These are phyloP conservation scores for Suhomyces canberraensis DNA, from an alignment of 805 yeast species.

Conservation along the genomic window DNA sequence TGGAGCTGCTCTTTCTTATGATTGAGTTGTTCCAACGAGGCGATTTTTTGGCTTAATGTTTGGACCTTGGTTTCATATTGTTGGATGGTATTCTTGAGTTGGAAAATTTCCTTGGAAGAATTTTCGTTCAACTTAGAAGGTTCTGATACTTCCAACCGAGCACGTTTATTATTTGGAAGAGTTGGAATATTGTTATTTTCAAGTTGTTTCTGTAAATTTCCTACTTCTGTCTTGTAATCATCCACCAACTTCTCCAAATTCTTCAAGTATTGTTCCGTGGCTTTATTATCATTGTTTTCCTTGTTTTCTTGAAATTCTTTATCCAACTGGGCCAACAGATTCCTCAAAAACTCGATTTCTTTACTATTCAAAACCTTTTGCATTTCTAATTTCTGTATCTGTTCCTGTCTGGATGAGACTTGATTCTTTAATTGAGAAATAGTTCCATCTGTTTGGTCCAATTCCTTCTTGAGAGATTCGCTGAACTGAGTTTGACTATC, in stretches of 20 bases:
- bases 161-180: constrained; percentile 22
- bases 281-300: constrained; percentile 17
- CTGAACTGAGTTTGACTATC: constrained; percentile 12
- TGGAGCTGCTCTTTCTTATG: constrained; percentile 29
- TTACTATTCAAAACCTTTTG: constrained; percentile 51
- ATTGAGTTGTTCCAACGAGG: constrained; percentile 20
- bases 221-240: constrained; percentile 52
- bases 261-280: constrained; percentile 35
- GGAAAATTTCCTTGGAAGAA: constrained; percentile 34
- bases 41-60: constrained; percentile 34
- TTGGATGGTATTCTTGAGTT: constrained; percentile 11
- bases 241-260: constrained; percentile 50
- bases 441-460: constrained; percentile 12
- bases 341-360: constrained; percentile 57
- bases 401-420: constrained; percentile 12
- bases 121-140: constrained; percentile 38
- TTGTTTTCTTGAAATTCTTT: constrained; percentile 16
- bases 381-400: constrained; percentile 42
- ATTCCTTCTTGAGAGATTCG: constrained; percentile 4
- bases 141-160: constrained; percentile 10
- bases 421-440: constrained; percentile 12
- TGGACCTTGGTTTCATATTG: constrained; percentile 29
- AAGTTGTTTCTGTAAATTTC: constrained; percentile 38
- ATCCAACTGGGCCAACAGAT: constrained; percentile 52
- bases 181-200: constrained; percentile 7